Conservation (phyloP, 2,329 filamentous ascomycete species). For the Diaporthe ilicicola region DNA sequence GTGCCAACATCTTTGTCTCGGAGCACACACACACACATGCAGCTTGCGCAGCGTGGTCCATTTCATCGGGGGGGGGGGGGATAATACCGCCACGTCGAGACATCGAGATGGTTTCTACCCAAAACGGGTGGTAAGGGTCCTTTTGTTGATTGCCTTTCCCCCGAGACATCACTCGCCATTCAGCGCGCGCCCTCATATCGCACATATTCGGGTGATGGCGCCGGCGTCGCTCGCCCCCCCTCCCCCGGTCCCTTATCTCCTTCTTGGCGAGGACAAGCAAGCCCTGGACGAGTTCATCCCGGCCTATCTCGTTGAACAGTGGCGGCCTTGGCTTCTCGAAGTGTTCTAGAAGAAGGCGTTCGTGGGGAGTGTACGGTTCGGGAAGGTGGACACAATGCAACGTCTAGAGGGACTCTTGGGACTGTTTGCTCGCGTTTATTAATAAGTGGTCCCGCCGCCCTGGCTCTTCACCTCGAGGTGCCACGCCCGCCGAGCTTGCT, state of each 20-base stretch:
- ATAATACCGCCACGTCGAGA: slow-evolving; percentile 2
- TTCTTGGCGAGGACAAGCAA: slow-evolving; percentile 21
- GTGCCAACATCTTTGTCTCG: neutral
- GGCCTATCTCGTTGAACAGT: slow-evolving; percentile 2
- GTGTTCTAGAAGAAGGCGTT: slow-evolving; percentile 10
- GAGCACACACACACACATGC: too few species aligned
- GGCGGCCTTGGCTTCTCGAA: slow-evolving; percentile 20
- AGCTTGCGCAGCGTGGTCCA: neutral
- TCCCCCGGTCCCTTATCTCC: slow-evolving; percentile 14
- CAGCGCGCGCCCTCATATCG: too few species aligned
- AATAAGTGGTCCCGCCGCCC: slow-evolving; percentile 14
- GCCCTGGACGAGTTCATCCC: neutral
- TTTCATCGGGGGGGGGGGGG: neutral
- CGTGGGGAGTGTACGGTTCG: neutral
- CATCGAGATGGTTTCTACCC: slow-evolving; percentile 8
- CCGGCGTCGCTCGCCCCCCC: neutral
- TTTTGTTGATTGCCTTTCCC: too few species aligned
- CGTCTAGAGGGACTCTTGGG: neutral
- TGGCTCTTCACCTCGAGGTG: neutral
- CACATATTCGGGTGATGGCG: neutral
- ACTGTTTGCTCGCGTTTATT: neutral
- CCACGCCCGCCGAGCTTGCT: slow-evolving; percentile 3
- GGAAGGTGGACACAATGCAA: neutral
- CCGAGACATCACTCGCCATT: too few species aligned
- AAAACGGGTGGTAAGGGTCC: neutral